Conservation (phyloP, 2,329 filamentous ascomycete species). For the Xylariaceae sp. region DNA sequence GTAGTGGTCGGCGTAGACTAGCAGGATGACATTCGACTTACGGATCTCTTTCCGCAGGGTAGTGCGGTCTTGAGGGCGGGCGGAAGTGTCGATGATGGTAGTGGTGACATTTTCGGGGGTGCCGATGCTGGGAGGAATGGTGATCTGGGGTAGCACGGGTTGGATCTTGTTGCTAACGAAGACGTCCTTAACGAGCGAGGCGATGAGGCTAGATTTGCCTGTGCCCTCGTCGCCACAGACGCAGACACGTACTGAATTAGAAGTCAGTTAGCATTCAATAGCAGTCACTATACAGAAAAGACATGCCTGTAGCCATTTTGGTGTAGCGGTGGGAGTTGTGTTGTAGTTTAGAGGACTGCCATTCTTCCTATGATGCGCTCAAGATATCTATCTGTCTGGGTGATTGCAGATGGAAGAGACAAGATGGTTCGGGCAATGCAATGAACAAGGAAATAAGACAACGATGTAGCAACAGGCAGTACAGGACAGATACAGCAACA, state of each 20-base stretch:
- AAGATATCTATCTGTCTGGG: too few relatives aligned
- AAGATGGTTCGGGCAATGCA: too few relatives aligned
- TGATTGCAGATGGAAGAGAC: too few relatives aligned
- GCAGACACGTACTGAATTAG: constrained; percentile 71
- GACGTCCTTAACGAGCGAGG: constrained; percentile 92
- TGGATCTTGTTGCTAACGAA: constrained; percentile 97
- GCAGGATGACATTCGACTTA: constrained; percentile 92
- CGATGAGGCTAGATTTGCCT: constrained; percentile 91
- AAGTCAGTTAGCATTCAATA: constrained; percentile 3
- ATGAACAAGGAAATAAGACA: too few relatives aligned
- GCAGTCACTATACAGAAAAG: constrained; percentile 1
- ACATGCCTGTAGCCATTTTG: constrained; percentile 29
- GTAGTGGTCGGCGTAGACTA: constrained; percentile 98
- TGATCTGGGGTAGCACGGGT: constrained; percentile 88
- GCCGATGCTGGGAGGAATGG: constrained; percentile 86
- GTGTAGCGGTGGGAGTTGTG: constrained; percentile 11
- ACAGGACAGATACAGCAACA: too few relatives aligned
- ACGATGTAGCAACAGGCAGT: too few relatives aligned
- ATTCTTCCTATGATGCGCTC: too few relatives aligned
- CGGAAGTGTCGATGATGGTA: constrained; percentile 95
- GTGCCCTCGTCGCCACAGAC: constrained; percentile 95
- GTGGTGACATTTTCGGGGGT: constrained; percentile 97
- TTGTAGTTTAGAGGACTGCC: constrained; percentile 16
- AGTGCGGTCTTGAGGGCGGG: constrained; percentile 86
- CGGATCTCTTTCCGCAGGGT: constrained; percentile 90